Percentiles rank a stretch among this genome's conserved stretches.
phyloP scores from a whole-genome alignment of 495 filamentous ascomycete species.

The Penicillium macrosclerotiorum region DNA sequence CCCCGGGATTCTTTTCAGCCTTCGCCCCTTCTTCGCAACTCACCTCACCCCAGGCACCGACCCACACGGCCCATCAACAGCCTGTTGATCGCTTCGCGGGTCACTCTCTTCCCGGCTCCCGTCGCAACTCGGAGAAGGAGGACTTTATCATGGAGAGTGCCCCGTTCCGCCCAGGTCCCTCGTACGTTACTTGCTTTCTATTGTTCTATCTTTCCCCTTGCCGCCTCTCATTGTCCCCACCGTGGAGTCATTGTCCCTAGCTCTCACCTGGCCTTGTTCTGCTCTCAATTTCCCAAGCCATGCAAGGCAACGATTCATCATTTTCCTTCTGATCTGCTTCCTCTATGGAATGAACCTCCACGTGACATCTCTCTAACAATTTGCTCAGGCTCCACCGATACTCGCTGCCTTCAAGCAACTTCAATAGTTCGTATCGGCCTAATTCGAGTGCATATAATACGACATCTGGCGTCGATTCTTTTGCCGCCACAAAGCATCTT shows the following conservation, averaged over 20 bases:
- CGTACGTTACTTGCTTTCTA: conserved; percentile 31
- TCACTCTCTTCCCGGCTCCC: conserved; percentile 81
- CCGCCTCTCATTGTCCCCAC: too few species aligned
- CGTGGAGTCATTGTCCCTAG: too few species aligned
- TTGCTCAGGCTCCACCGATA: conserved; percentile 70
- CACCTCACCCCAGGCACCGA: conserved; percentile 57
- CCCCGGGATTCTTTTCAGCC: conserved; percentile 71
- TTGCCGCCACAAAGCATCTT: conserved; percentile 78
- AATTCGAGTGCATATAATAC: conserved; percentile 41
- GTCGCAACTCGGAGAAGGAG: conserved; percentile 60
- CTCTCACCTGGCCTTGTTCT: too few species aligned
- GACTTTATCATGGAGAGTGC: conserved; percentile 38
- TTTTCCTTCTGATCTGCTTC: background rate
- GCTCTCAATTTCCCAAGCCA: background rate
- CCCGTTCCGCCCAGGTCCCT: conserved; percentile 34
- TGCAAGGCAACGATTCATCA: conserved; percentile 4
- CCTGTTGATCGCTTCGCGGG: conserved; percentile 54
- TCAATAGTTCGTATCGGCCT: conserved; percentile 57
- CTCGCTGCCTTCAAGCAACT: conserved; percentile 77
- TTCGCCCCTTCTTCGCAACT: conserved; percentile 63
- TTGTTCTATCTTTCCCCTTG: background rate
- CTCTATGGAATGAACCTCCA: background rate
- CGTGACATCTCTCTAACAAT: conserved; percentile 15
- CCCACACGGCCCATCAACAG: conserved; percentile 24
- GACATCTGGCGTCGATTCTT: conserved; percentile 55